A percentile compares a stretch with the other conserved stretches of the same genome.
Conservation (phyloP, 805 yeast genomes). For the Saccharomyces jurei region DNA sequence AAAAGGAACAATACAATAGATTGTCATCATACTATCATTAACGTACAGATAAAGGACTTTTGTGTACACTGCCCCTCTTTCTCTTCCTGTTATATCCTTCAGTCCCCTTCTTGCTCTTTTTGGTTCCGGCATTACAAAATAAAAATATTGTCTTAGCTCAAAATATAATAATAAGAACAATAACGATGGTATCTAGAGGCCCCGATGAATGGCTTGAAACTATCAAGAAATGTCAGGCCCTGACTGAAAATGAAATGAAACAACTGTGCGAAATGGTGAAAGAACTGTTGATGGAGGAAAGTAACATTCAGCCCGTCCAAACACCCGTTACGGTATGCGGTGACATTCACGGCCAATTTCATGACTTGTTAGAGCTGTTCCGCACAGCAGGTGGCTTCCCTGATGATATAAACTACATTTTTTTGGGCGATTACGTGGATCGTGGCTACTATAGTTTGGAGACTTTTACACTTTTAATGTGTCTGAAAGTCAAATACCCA, state of each 20-base stretch:
- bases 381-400: slow-evolving; percentile 92
- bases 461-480: slow-evolving; percentile 89
- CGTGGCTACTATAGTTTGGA: slow-evolving; percentile 94
- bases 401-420: slow-evolving; percentile 69
- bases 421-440: slow-evolving; percentile 94
- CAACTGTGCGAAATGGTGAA: slow-evolving; percentile 92
- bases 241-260: slow-evolving; percentile 91
- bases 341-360: slow-evolving; percentile 97
- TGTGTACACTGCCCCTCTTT: background rate
- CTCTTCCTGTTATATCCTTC: background rate
- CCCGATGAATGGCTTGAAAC: slow-evolving; percentile 97
- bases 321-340: slow-evolving; percentile 95
- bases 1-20: background rate
- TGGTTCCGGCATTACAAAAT: background rate
- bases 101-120: background rate
- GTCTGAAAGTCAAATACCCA: slow-evolving; percentile 83
- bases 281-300: slow-evolving; percentile 90
- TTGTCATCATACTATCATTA: background rate
- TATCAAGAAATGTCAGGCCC: slow-evolving; percentile 78
- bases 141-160: background rate
- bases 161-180: background rate
- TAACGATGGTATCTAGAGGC: slow-evolving; percentile 59
- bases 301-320: slow-evolving; percentile 88
- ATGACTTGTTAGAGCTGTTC: slow-evolving; percentile 84
- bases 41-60: background rate